Percentiles rank a stretch among this genome's conserved stretches.
These are phyloP conservation scores for Agrostemma githago DNA, from an alignment of 148 eudicot genomes.

Conservation along the genomic window DNA sequence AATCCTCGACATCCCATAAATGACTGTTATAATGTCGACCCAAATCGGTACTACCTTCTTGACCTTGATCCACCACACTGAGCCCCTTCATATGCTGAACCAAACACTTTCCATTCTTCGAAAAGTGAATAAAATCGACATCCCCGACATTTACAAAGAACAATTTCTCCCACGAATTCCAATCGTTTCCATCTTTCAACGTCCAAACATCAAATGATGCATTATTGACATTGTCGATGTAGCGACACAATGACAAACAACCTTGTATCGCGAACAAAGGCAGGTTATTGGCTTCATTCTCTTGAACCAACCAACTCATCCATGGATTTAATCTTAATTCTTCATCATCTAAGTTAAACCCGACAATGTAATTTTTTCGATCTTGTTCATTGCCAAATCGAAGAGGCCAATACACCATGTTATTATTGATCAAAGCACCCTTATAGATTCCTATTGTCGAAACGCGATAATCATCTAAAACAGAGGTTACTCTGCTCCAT, in stretches of 20 bases:
- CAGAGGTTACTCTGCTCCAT: background rate
- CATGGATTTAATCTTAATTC: background rate
- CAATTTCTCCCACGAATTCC: conserved; percentile 14
- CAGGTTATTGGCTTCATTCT: background rate
- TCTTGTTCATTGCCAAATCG: background rate
- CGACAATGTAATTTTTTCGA: background rate
- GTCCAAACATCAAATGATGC: conserved; percentile 12
- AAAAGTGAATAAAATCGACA: background rate
- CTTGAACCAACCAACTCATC: conserved; percentile 6
- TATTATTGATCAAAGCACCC: background rate
- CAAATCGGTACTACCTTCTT: background rate
- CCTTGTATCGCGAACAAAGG: background rate
- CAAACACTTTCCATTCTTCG: background rate
- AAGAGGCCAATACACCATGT: conserved; percentile 1
- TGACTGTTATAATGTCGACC: background rate
- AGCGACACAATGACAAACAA: background rate
- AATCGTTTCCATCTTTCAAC: background rate
- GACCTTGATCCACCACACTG: conserved; percentile 6
- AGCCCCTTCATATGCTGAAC: background rate
- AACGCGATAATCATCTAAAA: background rate
- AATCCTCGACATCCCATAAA: conserved; percentile 5
- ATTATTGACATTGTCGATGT: background rate
- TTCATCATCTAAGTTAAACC: conserved; percentile 9
- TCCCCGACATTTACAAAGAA: background rate
- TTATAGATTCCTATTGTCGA: background rate